These are phyloP conservation scores for Lagerstroemia speciosa DNA, from an alignment of 345 rosid genomes.

Conservation along the genomic window DNA sequence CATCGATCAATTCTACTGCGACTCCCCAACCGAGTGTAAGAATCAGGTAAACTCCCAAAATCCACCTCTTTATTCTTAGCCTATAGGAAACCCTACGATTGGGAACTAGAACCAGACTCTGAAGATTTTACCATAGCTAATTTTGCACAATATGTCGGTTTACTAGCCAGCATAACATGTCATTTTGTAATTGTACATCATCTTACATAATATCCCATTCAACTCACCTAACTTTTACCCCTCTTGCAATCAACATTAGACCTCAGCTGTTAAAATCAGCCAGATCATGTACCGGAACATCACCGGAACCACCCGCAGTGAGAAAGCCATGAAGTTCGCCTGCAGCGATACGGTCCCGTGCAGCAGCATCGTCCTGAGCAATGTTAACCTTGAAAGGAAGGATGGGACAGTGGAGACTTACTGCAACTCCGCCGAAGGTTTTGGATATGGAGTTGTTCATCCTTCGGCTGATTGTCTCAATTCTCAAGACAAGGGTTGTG, in stretches of 20 bases:
- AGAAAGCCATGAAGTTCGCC: constrained; percentile 73
- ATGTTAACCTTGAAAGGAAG: constrained; percentile 63
- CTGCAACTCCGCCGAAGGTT: constrained; percentile 88
- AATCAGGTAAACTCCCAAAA: constrained; percentile 53
- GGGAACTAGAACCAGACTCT: no score
- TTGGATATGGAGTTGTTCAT: constrained; percentile 66
- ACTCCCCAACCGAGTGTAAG: constrained; percentile 70
- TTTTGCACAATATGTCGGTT: not conserved
- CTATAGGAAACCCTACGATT: no score
- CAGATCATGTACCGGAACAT: constrained; percentile 85
- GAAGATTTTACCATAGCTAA: not conserved
- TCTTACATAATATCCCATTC: not conserved
- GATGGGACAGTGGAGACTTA: constrained; percentile 78
- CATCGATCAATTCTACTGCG: constrained; percentile 96
- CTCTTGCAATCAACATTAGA: constrained; percentile 27
- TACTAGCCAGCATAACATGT: not conserved
- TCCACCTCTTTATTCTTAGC: not conserved
- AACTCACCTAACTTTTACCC: not conserved
- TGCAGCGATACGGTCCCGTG: constrained; percentile 93
- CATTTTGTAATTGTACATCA: not conserved
- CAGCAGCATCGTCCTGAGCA: constrained; percentile 64
- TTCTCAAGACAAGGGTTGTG: constrained; percentile 47
- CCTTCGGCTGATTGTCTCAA: constrained; percentile 86
- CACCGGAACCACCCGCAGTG: constrained; percentile 65
- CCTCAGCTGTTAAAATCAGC: constrained; percentile 72